Conservation (phyloP, 768 basidiomycete genomes). For the Dioszegia hungarica region DNA sequence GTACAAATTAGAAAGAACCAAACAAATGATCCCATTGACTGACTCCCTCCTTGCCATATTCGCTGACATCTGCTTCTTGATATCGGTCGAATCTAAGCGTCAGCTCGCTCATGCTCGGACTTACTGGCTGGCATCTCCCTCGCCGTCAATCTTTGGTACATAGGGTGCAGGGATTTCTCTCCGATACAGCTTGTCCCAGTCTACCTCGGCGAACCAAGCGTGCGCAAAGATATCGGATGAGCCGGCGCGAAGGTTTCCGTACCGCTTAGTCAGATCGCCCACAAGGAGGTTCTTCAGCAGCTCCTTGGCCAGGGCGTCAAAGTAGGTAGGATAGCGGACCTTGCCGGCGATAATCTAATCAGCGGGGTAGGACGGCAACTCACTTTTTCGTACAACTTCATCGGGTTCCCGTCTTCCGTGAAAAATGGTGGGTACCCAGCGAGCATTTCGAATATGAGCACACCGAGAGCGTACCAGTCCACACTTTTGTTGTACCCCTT, state of each 20-base stretch:
- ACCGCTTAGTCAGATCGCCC: slow-evolving; percentile 50
- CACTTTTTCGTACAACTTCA: slow-evolving; percentile 52
- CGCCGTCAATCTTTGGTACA: slow-evolving; percentile 81
- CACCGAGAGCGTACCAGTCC: slow-evolving; percentile 51
- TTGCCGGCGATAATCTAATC: slow-evolving; percentile 48
- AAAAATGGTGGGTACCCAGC: slow-evolving; percentile 52
- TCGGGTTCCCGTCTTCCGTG: slow-evolving; percentile 51
- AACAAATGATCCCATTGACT: slow-evolving; percentile 61
- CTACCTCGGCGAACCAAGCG: slow-evolving; percentile 76
- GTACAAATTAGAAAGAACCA: slow-evolving; percentile 57
- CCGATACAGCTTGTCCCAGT: slow-evolving; percentile 73
- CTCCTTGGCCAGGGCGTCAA: slow-evolving; percentile 49
- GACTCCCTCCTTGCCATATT: slow-evolving; percentile 50
- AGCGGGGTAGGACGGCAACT: slow-evolving; percentile 9
- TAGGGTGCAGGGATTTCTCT: slow-evolving; percentile 95
- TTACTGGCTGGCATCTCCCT: slow-evolving; percentile 82
- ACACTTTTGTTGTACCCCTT: slow-evolving; percentile 52
- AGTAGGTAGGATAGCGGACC: slow-evolving; percentile 51
- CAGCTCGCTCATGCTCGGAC: slow-evolving; percentile 14
- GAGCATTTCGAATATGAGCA: slow-evolving; percentile 51
- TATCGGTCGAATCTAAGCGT: slow-evolving; percentile 51
- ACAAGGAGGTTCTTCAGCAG: slow-evolving; percentile 50
- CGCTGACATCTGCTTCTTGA: slow-evolving; percentile 51
- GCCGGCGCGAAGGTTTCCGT: slow-evolving; percentile 49
- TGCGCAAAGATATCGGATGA: slow-evolving; percentile 50